Evolutionary conservation across 1,284 basidiomycete species (phyloP), one percentile per base, ranked within the genome.

Genomic region (Pterula multifida): DNA sequence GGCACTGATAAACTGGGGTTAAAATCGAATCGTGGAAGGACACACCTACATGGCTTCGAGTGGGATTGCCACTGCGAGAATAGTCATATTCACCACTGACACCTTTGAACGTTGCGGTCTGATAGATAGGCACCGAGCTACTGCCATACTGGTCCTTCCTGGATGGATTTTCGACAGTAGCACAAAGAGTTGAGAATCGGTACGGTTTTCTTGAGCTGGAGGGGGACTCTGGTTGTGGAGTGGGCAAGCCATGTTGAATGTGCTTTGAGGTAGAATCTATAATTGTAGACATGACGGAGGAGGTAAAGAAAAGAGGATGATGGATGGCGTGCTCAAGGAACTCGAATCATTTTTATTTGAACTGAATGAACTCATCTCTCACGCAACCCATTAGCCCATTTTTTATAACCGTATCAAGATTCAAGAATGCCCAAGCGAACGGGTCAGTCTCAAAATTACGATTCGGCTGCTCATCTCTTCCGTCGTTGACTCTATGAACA

Each of bases 41-140:
- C 82, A 60, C 59, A 93, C 92, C 87, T 54, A 97, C 78, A 68
- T 95, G 92, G 56, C 82, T 93, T 59, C 96, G 77, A 2, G 96
- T 98, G 0, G 96, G 96, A 67, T 99, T 99, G 25, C 96, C 96
- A 58, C 88, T 92, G 53, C 96, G 78, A 15, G 89, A 79, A 68
- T 98, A 99, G 68, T 98, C 96, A 64, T 92, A 97, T 59, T 85
- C 76, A 48, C 89, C 90, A 22, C 78, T 78, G 49, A 96, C 72
- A 48, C 96, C 96, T 70, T 98, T 98, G 81, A 99, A 99, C 1
- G 96, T 98, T 19, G 96, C 85, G 1, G 90, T 88, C 71, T 98
- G 94, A 69, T 98, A 98, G 66, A 99, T 98, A 19, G 96, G 96
- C 0, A 96, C 88, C 9, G 85, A 89, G 55, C 88, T 92, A 52